Base-by-base conservation (phyloP, 2,329 filamentous ascomycete genomes). In the Phialocephala subalpina region DNA sequence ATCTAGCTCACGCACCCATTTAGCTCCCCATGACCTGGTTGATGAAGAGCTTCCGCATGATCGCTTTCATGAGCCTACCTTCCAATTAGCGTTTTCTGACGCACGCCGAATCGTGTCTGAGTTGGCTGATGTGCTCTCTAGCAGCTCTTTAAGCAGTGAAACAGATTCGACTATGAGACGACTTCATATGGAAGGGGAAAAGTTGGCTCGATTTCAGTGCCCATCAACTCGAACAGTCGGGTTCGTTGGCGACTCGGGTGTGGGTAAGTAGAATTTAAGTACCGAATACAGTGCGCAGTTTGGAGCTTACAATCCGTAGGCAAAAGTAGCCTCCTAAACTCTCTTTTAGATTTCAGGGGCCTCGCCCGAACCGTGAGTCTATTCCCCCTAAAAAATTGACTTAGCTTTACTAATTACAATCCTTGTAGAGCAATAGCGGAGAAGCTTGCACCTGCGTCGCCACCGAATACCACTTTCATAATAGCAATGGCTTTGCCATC, bases 321-420 rank as follows among this genome's bases (percentile, higher is more conserved):
- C 0, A 84, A 84, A 73, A 84, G 82, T 64, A 84, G 82, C 64
- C 71, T 84, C 2, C 74, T 85, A 18, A 85, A 84, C 68, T 83
- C 81, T 0, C 74, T 85, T 60, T 29, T 85, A 3, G 82, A 85
- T 58, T 74, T 58, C 0, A 58, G 68, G 1, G 75, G 72, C 0
- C 74, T 85, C 1, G 81, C 82, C 0, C 76, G 80, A 67, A 75
- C 81, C 1, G 82, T 84, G 74, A 77, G 81, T 71, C 25, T 18
- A 27, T 55, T n/a, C n/a, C n/a, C 36, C 60, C 33, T 20, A 59
- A 11, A 27, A 61, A 38, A n/a, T 6, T 29, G 45, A 7, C 33
- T 53, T 57, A n/a, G 9, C 33, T 25, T 9, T 14, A 52, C 47
- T 55, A 62, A 49, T 35, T 27, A 47, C 29, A 58, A 20, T 25